Evolutionary conservation across 495 filamentous ascomycete genomes (phyloP).

Genomic region (Aspergillus cavernicola): DNA sequence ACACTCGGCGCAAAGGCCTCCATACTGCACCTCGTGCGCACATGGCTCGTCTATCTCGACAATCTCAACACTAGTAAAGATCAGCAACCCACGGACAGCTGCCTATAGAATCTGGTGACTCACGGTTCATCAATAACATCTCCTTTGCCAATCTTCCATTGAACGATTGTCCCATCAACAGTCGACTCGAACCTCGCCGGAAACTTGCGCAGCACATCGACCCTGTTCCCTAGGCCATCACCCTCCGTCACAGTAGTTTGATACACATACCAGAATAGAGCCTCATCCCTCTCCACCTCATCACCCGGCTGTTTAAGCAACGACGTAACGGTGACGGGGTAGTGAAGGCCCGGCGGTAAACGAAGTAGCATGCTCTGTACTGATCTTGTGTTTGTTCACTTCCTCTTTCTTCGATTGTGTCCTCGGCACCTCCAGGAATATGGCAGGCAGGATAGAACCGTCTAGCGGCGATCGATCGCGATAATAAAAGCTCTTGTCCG

Average conservation of each 20-base stretch:
- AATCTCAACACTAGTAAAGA: slow-evolving; percentile 46
- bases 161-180: slow-evolving; percentile 68
- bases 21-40: slow-evolving; percentile 84
- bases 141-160: slow-evolving; percentile 73
- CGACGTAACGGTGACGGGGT: slow-evolving; percentile 91
- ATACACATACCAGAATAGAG: slow-evolving; percentile 82
- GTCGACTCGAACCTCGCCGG: slow-evolving; percentile 76
- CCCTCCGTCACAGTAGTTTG: slow-evolving; percentile 71
- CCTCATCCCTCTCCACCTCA: slow-evolving; percentile 66
- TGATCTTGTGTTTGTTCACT: slow-evolving; percentile 7
- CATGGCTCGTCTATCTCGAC: slow-evolving; percentile 88
- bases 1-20: slow-evolving; percentile 83
- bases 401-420: not conserved
- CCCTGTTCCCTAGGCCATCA: slow-evolving; percentile 60
- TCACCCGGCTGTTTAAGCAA: slow-evolving; percentile 75
- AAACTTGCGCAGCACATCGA: slow-evolving; percentile 66
- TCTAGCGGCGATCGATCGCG: slow-evolving; percentile 19
- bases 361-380: slow-evolving; percentile 46
- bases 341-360: slow-evolving; percentile 62
- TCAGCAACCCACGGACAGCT: no score
- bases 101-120: no score
- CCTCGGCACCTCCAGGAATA: no score
- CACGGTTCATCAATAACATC: slow-evolving; percentile 57
- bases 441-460: no score
- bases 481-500: slow-evolving; percentile 12